These are phyloP conservation scores for Salvia sclarea DNA, from an alignment of 305 asterid genomes.

Conservation along the genomic window DNA sequence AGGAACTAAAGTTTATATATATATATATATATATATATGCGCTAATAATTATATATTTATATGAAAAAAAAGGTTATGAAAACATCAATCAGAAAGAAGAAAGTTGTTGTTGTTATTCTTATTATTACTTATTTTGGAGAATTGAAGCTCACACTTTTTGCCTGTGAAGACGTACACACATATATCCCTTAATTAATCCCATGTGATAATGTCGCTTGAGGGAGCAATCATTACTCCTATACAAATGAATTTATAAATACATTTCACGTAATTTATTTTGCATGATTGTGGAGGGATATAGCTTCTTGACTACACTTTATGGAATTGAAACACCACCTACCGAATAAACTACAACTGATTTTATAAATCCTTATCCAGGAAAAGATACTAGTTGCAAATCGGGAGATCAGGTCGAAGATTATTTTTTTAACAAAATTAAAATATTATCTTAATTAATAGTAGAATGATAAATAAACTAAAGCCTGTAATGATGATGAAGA, in stretches of 20 bases:
- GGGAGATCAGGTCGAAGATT: too few relatives aligned
- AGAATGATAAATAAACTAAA: slow-evolving; percentile 18
- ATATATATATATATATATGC: too few relatives aligned
- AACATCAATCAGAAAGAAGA: too few relatives aligned
- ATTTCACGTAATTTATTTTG: not conserved
- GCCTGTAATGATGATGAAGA: slow-evolving; percentile 42
- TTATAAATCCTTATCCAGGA: slow-evolving; percentile 4
- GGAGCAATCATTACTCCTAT: not conserved
- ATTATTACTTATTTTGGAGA: too few relatives aligned
- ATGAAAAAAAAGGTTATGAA: too few relatives aligned
- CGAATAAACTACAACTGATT: not conserved
- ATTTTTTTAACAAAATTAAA: not conserved
- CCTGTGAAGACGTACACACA: not conserved
- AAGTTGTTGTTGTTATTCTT: too few relatives aligned
- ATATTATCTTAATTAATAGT: not conserved
- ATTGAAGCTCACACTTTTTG: too few relatives aligned
- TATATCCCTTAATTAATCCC: not conserved
- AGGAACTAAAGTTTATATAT: too few relatives aligned
- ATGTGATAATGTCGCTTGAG: not conserved
- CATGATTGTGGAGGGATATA: not conserved
- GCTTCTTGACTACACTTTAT: not conserved
- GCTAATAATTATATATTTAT: too few relatives aligned
- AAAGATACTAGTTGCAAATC: not conserved
- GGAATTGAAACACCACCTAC: not conserved
- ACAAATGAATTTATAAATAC: not conserved